Conservation (phyloP, 148 eudicot species). For the Chenopodium suecicum region DNA sequence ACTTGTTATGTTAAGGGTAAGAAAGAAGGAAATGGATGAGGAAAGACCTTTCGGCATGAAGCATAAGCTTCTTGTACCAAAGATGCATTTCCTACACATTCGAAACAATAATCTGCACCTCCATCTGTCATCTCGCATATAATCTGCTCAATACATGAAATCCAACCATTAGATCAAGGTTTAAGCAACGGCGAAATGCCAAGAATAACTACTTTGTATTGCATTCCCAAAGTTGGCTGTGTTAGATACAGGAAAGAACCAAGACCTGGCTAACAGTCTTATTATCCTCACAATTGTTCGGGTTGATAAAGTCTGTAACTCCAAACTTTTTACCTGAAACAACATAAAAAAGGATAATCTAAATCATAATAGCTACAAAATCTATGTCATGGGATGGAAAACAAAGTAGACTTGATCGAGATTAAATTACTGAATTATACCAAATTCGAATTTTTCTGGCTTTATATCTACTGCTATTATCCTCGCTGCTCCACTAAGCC, state of each 20-base stretch:
- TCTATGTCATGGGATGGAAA: not conserved
- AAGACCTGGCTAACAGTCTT: slow-evolving; percentile 42
- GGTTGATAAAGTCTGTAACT: slow-evolving; percentile 75
- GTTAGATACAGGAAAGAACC: not conserved
- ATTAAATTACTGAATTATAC: slow-evolving; percentile 26
- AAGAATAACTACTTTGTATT: not conserved
- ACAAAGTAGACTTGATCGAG: not conserved
- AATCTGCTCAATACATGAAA: slow-evolving; percentile 35
- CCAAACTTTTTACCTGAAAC: slow-evolving; percentile 70
- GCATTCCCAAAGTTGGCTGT: not conserved
- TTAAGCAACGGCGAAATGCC: not conserved
- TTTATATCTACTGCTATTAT: slow-evolving; percentile 87
- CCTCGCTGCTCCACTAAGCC: slow-evolving; percentile 74
- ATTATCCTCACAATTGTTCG: slow-evolving; percentile 25
- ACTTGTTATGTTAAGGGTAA: not conserved
- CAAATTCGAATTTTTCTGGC: slow-evolving; percentile 58
- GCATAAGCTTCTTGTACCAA: slow-evolving; percentile 88
- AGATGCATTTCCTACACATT: slow-evolving; percentile 82
- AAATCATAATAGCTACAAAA: not conserved
- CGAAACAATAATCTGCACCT: slow-evolving; percentile 93
- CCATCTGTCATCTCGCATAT: slow-evolving; percentile 79
- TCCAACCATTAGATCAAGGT: too few relatives aligned
- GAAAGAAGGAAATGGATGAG: not conserved
- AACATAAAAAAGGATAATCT: not conserved
- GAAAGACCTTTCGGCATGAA: slow-evolving; percentile 61